phyloP scores from a whole-genome alignment of 2,329 filamentous ascomycete species.

The Fonsecaea pugnacius region DNA sequence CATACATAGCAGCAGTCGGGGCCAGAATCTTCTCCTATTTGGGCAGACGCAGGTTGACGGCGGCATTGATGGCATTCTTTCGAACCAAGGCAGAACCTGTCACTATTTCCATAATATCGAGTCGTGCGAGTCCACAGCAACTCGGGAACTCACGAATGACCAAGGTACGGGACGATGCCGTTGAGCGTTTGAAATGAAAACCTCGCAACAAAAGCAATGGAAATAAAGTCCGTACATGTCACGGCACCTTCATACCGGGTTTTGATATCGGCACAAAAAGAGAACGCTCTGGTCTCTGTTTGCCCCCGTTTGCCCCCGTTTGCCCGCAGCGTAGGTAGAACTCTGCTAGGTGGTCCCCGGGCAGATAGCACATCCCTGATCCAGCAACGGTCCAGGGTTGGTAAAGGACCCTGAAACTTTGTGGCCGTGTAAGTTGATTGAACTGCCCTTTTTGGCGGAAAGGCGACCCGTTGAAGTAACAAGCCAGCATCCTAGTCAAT shows the following conservation, averaged over 20 bases:
- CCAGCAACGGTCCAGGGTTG: not conserved
- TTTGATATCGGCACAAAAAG: conserved; percentile 8
- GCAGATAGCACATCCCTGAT: conserved; percentile 1
- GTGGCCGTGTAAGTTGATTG: not conserved
- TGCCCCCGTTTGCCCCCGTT: not conserved
- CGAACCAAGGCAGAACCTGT: not conserved
- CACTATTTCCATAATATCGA: not conserved
- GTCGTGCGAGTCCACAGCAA: not conserved
- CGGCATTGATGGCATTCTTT: not conserved
- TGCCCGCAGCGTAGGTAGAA: not conserved
- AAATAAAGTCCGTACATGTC: conserved; percentile 9
- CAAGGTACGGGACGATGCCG: conserved; percentile 3
- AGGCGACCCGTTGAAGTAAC: conserved; percentile 23
- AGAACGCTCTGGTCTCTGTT: not conserved
- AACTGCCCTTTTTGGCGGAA: conserved; percentile 12
- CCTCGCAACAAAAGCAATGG: conserved; percentile 6
- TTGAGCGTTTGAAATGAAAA: conserved; percentile 7
- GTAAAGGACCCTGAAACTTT: conserved; percentile 6
- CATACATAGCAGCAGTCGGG: conserved; percentile 1
- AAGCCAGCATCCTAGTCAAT: conserved; percentile 22
- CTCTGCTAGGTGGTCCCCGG: conserved; percentile 10
- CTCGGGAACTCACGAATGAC: not conserved
- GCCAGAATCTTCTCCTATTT: conserved; percentile 19
- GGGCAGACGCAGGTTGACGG: not conserved
- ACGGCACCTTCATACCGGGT: not conserved